Evolutionary conservation across 176 grass and related monocot species (phyloP).

Genomic region (Thalia dealbata): DNA sequence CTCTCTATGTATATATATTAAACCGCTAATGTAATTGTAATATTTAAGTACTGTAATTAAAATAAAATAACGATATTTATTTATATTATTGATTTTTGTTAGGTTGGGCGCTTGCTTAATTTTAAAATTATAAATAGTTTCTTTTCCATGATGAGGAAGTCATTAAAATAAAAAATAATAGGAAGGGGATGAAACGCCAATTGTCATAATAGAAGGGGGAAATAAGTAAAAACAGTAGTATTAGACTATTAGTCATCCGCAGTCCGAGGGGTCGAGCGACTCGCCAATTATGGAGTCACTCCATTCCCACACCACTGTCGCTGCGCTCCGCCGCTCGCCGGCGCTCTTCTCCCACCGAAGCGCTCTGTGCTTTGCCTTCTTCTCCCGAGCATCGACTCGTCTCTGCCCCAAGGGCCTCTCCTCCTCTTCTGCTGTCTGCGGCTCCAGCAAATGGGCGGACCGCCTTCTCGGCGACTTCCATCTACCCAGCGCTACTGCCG

Average conservation of each 20-base stretch:
- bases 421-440: slow-evolving; percentile 28
- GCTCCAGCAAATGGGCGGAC: slow-evolving; percentile 82
- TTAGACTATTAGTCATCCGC: neutral
- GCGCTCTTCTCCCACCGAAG: neutral
- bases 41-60: too few relatives aligned
- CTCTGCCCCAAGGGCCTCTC: slow-evolving; percentile 15
- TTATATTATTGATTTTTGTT: too few relatives aligned
- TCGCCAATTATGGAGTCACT: slow-evolving; percentile 37
- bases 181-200: too few relatives aligned
- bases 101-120: too few relatives aligned
- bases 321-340: slow-evolving; percentile 19
- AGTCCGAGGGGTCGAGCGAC: neutral
- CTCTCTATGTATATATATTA: too few relatives aligned
- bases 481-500: slow-evolving; percentile 29
- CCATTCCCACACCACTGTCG: neutral
- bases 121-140: too few relatives aligned
- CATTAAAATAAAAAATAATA: too few relatives aligned
- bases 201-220: too few relatives aligned
- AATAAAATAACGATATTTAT: too few relatives aligned
- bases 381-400: slow-evolving; percentile 31
- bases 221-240: too few relatives aligned
- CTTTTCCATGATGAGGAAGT: too few relatives aligned
- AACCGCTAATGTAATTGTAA: too few relatives aligned
- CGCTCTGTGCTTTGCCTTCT: neutral
- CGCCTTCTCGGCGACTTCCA: slow-evolving; percentile 89